These are phyloP conservation scores for Cyberlindnera maritima DNA, from an alignment of 805 yeast genomes.

Conservation along the genomic window DNA sequence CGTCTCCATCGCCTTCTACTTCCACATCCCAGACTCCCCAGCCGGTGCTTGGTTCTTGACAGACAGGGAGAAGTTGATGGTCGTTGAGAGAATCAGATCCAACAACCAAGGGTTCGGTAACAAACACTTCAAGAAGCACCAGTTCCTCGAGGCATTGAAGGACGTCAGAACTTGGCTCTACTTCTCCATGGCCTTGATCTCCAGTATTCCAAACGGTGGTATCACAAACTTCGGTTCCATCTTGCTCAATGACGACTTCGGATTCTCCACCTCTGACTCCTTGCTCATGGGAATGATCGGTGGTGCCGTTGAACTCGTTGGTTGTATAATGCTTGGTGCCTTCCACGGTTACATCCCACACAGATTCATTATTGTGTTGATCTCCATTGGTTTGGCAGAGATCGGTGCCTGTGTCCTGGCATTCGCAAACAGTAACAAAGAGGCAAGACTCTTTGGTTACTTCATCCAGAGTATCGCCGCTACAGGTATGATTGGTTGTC, in stretches of 20 bases:
- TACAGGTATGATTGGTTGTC: conserved; percentile 9
- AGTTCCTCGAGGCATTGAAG: conserved; percentile 46
- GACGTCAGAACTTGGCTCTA: conserved; percentile 51
- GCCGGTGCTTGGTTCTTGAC: conserved; percentile 44
- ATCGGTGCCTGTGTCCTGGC: conserved; percentile 32
- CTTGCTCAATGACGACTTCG: conserved; percentile 15
- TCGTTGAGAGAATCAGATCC: conserved; percentile 49
- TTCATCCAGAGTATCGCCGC: conserved; percentile 20
- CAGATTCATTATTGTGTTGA: conserved; percentile 6
- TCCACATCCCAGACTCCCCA: conserved; percentile 58
- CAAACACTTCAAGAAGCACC: conserved; percentile 50
- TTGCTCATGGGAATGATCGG: conserved; percentile 31
- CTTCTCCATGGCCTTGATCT: conserved; percentile 37
- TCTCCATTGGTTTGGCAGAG: neutral
- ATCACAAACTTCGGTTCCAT: conserved; percentile 19
- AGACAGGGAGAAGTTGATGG: conserved; percentile 43
- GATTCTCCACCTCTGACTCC: conserved; percentile 35
- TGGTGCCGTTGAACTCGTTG: conserved; percentile 10
- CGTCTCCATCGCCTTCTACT: conserved; percentile 43
- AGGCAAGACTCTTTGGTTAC: conserved; percentile 31
- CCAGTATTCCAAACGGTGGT: conserved; percentile 54
- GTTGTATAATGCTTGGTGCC: conserved; percentile 8
- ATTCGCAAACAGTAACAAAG: conserved; percentile 28
- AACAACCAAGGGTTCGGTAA: conserved; percentile 61
- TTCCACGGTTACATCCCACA: conserved; percentile 1